Base-by-base conservation (phyloP, 129 eudicot genomes). In the Tagetes erecta region DNA sequence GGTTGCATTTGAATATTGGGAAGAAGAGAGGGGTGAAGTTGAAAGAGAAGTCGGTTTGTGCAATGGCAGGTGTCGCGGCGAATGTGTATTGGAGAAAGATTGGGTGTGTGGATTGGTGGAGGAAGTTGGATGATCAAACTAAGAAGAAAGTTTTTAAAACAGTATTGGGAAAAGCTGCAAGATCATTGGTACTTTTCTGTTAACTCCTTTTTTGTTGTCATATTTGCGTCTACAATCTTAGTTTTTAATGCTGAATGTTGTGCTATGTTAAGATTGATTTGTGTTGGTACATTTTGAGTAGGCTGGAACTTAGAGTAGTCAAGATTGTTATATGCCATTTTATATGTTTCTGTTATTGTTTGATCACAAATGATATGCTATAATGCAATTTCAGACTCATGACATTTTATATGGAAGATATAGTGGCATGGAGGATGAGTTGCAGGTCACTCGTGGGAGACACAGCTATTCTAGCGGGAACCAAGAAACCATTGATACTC, bases 51-150 rank as follows among this genome's bases (percentile, higher is more conserved):
- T 67, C 78, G 47, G 69, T 30, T 39, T 70, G 71, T 65, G 83
- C 66, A 12, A 77, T 57, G 1, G 82, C 76, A 1, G 97, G 96
- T 37, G 82, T 94, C 75, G 98, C 91, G 2, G 89, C 81, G 0
- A 94, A 94, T 86, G 86, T 86, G 76, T 94, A 68, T 88, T 90
- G 97, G 98, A 88, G 98, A 89, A 94, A 94, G 84, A 90, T 83
- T 39, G 98, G 98, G 72, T 90, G 98, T 67, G 73, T 90, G 71
- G 96, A 94, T 73, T 94, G 98, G 98, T 94, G 98, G 98, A 87
- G 65, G 76, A 88, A 80, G 75, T 85, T 94, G 82, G 91, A 90
- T 78, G 73, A 37, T 27, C 64, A 34, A 8, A 72, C 33, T 44
- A 88, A 76, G 84, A 76, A 30, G 76, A 90, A 85, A 65, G 75